These are phyloP conservation scores for Nadsonia fulvescens DNA, from an alignment of 805 yeast genomes.

Conservation along the genomic window DNA sequence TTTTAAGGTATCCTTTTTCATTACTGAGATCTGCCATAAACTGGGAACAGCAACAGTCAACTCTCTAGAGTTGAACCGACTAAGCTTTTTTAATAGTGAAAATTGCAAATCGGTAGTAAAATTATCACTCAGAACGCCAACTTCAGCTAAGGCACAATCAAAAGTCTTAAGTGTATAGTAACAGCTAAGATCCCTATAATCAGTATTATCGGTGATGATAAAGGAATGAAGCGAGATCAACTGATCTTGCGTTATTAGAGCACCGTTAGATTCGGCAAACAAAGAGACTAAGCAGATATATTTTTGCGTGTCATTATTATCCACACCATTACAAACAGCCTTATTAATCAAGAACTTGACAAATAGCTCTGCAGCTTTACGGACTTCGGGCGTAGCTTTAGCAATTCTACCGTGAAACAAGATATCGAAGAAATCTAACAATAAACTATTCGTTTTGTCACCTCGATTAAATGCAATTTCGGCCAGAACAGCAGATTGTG, in stretches of 20 bases:
- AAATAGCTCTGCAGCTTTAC: slow-evolving; percentile 1
- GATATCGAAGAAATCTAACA: too few species aligned
- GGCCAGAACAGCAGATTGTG: too few species aligned
- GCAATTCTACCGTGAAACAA: too few species aligned
- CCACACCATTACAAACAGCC: too few species aligned
- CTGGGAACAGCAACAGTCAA: slow-evolving; percentile 61
- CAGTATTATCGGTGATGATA: slow-evolving; percentile 29
- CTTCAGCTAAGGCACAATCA: slow-evolving; percentile 26
- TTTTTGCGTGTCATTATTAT: too few species aligned
- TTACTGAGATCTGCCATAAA: slow-evolving; percentile 35
- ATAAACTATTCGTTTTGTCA: too few species aligned
- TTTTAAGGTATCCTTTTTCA: slow-evolving; percentile 28
- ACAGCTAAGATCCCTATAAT: slow-evolving; percentile 23
- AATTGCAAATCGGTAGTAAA: slow-evolving; percentile 2
- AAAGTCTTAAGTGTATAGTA: slow-evolving; percentile 34
- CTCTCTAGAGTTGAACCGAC: slow-evolving; percentile 20
- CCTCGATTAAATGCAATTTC: too few species aligned
- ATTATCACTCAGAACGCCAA: slow-evolving; percentile 5
- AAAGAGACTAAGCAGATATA: too few species aligned
- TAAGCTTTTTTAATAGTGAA: slow-evolving; percentile 6
- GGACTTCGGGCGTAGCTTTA: too few species aligned
- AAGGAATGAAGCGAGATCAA: slow-evolving; percentile 47
- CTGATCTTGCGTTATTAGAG: slow-evolving; percentile 47
- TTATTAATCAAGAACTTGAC: slow-evolving; percentile 1
- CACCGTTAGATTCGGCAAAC: slow-evolving; percentile 33